Percentiles rank a stretch among this genome's conserved stretches.
Conservation (phyloP, 768 basidiomycete species). For the Pisolithus microcarpus region DNA sequence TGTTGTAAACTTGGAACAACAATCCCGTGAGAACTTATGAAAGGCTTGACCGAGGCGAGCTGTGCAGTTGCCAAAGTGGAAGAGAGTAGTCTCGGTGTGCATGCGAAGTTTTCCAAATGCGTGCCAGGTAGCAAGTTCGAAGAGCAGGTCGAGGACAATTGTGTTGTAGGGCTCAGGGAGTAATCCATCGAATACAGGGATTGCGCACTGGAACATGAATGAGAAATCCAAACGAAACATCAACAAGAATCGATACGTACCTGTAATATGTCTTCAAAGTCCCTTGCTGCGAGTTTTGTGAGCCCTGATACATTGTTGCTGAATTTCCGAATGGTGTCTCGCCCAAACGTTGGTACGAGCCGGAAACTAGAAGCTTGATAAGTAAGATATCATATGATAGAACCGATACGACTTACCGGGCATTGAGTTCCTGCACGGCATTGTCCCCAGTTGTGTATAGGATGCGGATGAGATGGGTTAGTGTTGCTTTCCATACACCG, state of each 20-base stretch:
- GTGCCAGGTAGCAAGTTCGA: too few relatives aligned
- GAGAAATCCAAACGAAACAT: too few relatives aligned
- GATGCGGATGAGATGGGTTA: constrained; percentile 30
- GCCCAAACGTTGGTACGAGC: constrained; percentile 26
- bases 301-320: constrained; percentile 26
- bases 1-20: constrained; percentile 19
- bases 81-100: too few relatives aligned
- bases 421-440: constrained; percentile 19
- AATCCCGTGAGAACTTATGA: constrained; percentile 15
- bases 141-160: too few relatives aligned
- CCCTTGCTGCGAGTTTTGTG: constrained; percentile 28
- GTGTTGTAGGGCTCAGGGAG: too few relatives aligned
- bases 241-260: neutral
- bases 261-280: constrained; percentile 36
- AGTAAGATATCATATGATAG: constrained; percentile 4
- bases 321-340: constrained; percentile 25
- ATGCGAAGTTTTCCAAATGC: too few relatives aligned
- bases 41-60: constrained; percentile 10
- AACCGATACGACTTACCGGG: constrained; percentile 10
- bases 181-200: too few relatives aligned
- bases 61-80: constrained; percentile 6
- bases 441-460: constrained; percentile 12
- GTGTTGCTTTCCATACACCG: constrained; percentile 28
- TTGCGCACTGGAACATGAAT: too few relatives aligned
- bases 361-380: constrained; percentile 6